A percentile compares a stretch with the other conserved stretches of the same genome.
These are phyloP conservation scores for Erysimum cheiranthoides DNA, from an alignment of 345 rosid species.

Conservation along the genomic window DNA sequence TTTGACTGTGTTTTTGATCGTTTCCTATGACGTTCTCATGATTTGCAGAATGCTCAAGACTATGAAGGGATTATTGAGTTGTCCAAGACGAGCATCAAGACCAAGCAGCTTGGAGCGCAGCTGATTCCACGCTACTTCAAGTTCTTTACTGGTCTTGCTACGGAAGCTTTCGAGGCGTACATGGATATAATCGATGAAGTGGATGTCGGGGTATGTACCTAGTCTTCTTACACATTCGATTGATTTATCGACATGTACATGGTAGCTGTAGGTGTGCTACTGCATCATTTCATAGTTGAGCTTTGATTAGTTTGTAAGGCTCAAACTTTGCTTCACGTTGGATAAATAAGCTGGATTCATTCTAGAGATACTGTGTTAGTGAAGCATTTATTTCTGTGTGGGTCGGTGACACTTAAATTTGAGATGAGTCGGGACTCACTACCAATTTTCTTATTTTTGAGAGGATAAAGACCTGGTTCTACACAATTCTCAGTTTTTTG, in stretches of 20 bases:
- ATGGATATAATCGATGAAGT: constrained; percentile 84
- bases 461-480: background rate
- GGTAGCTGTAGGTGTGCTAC: background rate
- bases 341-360: background rate
- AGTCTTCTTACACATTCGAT: background rate
- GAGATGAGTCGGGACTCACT: background rate
- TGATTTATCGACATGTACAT: background rate
- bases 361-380: background rate
- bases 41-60: constrained; percentile 70
- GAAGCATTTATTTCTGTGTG: too few relatives aligned
- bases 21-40: background rate
- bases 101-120: constrained; percentile 92
- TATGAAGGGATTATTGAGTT: constrained; percentile 80
- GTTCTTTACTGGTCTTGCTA: constrained; percentile 75
- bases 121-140: constrained; percentile 90
- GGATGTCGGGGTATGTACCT: constrained; percentile 68
- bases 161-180: constrained; percentile 67
- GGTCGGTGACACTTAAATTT: background rate
- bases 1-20: background rate
- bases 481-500: background rate
- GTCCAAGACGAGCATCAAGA: constrained; percentile 67
- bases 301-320: background rate
- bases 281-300: background rate
- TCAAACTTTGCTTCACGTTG: background rate
- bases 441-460: background rate